Conservation (phyloP, 441 rosid genomes). For the Erodium moschatum region DNA sequence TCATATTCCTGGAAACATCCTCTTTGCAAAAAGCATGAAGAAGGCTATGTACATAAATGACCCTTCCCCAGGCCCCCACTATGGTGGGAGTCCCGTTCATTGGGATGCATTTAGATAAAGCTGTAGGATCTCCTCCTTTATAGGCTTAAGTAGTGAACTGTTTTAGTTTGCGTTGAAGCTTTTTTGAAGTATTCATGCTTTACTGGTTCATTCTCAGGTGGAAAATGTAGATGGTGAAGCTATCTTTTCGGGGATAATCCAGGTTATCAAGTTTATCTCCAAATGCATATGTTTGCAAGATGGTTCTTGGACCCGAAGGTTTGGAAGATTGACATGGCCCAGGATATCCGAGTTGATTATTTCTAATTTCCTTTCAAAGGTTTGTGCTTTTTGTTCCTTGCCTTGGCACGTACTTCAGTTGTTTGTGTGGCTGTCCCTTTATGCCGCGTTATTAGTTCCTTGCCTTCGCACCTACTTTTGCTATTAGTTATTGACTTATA, state of each 20-base stretch:
- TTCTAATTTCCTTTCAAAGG: conserved; percentile 81
- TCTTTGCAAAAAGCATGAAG: neutral
- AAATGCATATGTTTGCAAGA: conserved; percentile 63
- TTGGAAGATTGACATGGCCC: conserved; percentile 90
- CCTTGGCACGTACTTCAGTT: neutral
- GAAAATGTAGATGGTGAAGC: conserved; percentile 48
- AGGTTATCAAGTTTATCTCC: conserved; percentile 53
- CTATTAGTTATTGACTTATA: neutral
- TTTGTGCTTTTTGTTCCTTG: conserved; percentile 22
- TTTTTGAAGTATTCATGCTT: neutral
- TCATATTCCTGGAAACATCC: neutral
- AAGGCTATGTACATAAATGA: neutral
- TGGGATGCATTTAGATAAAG: conserved; percentile 8
- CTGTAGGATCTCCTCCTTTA: conserved; percentile 13
- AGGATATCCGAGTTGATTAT: conserved; percentile 83
- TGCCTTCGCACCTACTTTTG: neutral
- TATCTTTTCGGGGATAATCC: conserved; percentile 50
- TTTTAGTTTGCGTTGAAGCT: conserved; percentile 15
- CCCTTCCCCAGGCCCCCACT: neutral
- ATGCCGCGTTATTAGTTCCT: neutral
- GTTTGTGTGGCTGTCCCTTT: neutral
- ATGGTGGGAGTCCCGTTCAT: neutral
- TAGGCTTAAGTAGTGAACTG: neutral
- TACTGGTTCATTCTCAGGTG: conserved; percentile 26
- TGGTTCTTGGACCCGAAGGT: conserved; percentile 62